Conservation (phyloP, 768 basidiomycete species). For the Leccinum ochraceum region DNA sequence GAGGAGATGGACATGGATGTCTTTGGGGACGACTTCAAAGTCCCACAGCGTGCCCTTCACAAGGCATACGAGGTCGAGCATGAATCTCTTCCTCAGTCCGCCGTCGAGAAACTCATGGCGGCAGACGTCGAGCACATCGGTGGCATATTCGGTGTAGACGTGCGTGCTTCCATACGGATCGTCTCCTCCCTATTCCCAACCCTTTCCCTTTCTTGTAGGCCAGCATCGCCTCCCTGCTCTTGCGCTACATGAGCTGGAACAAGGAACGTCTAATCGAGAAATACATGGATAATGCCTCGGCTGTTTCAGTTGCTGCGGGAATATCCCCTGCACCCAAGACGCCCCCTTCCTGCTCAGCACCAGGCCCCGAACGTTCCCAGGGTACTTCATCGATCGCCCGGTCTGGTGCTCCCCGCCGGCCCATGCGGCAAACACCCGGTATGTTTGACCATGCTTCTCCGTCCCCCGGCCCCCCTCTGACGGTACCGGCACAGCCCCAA, state of each 20-base stretch:
- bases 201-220: constrained; percentile 40
- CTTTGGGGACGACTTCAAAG: constrained; percentile 63
- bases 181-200: background rate
- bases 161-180: constrained; percentile 43
- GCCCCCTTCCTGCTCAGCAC: constrained; percentile 22
- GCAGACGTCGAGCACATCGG: constrained; percentile 84
- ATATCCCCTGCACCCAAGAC: constrained; percentile 42
- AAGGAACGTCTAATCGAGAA: constrained; percentile 94
- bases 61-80: constrained; percentile 89
- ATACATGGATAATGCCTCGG: constrained; percentile 90
- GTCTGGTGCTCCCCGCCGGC: constrained; percentile 28
- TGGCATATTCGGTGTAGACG: constrained; percentile 86
- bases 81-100: constrained; percentile 66
- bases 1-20: constrained; percentile 74
- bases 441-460: background rate
- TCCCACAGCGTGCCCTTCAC: constrained; percentile 51
- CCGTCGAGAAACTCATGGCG: constrained; percentile 78
- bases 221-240: constrained; percentile 70
- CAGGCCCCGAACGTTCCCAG: constrained; percentile 37
- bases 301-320: constrained; percentile 75
- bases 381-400: constrained; percentile 27
- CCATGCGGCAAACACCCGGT: constrained; percentile 33
- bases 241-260: constrained; percentile 91
- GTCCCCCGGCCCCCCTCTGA: background rate
- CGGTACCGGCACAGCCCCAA: constrained; percentile 15